Base-by-base conservation (phyloP, 2,329 filamentous ascomycete species). In the Fusarium devonianum region DNA sequence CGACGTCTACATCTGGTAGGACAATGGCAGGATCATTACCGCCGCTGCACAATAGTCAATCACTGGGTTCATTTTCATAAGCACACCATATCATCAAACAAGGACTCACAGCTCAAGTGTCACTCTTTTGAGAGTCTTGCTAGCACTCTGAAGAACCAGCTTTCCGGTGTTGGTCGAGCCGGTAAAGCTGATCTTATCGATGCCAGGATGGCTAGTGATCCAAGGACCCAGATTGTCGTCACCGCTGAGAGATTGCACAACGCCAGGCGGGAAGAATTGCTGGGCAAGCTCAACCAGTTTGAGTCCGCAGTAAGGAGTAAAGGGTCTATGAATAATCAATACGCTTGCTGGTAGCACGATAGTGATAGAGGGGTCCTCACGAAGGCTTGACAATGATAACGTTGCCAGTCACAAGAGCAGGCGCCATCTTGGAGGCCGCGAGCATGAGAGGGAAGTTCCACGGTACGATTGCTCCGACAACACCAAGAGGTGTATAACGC, bases 181-280 rank as follows among this genome's bases (percentile, higher is more conserved):
- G 0, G 85, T 87, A 69, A 88, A 88, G 57, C 75, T 78, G 64
- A 88, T 80, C 74, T 85, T 87, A 47, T 79, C 75, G 45, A 87
- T 78, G 14, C 75, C 80, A 0, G 82, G 81, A 60, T 87, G 84
- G n/a, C 65, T 67, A 0, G 82, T 85, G 40, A 87, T 67, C 75
- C 75, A 76, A 1, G 80, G 81, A 4, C 85, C 85, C 5, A 88
- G 77, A 30, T 75, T 72, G 57, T 87, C 83, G 40, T 82, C 82
- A 6, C 84, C 85, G 40, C 80, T 80, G 2, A 88, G 68, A 0
- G 75, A 79, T 61, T 87, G 83, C 2, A 87, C 65, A n/a, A 88
- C 81, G 28, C 85, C 85, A 1, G 81, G 78, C 2, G 83, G 83
- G 68, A 87, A 82, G 69, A 85, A 73, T 16, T 76, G 65, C 47